Base-by-base conservation (phyloP, 2,329 filamentous ascomycete species). In the Neocucurbitaria cava region DNA sequence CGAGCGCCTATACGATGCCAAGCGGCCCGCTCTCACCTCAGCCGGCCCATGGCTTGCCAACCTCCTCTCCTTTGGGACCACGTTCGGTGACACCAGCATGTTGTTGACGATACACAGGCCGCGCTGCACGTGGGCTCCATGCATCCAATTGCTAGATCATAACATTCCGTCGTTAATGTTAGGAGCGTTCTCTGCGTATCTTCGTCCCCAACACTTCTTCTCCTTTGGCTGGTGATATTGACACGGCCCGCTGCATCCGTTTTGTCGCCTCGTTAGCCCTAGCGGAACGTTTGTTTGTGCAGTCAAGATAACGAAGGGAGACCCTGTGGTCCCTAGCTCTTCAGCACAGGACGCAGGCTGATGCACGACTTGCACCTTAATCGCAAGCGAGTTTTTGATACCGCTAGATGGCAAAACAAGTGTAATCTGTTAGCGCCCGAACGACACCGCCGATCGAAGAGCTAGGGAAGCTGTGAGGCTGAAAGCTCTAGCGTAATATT, bases 1-100 rank as follows among this genome's bases (percentile, higher is more conserved):
- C 48, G 47, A 46, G 49, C 24, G 48, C 45, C n/a, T 20, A 41
- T 55, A 54, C 53, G 52, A 52, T 17, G 56, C 58, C 56, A 63
- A 58, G 61, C 50, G 40, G 42, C 50, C 47, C 47, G 48, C 59
- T 47, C 35, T 50, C 28, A 55, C 41, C 46, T 60, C 55, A 59
- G 59, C 61, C 53, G 47, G 47, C 46, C 49, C 38, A 28, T 23
- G 20, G 42, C 47, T 52, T 48, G 20, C 39, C 30, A 61, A 53
- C 54, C 38, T 50, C 49, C 39, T 40, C 35, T 24, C 49, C 30
- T 23, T 50, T 51, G 31, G 20, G 23, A 39, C 31, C 17, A 26
- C 51, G 23, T 49, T 49, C 31, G 39, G 44, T 28, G 47, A 20
- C 13, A 20, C 42, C 17, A 30, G 38, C 31, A 52, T 38, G 47